phyloP scores from a whole-genome alignment of 169 alveolate species.

The Eimeria praecox region DNA sequence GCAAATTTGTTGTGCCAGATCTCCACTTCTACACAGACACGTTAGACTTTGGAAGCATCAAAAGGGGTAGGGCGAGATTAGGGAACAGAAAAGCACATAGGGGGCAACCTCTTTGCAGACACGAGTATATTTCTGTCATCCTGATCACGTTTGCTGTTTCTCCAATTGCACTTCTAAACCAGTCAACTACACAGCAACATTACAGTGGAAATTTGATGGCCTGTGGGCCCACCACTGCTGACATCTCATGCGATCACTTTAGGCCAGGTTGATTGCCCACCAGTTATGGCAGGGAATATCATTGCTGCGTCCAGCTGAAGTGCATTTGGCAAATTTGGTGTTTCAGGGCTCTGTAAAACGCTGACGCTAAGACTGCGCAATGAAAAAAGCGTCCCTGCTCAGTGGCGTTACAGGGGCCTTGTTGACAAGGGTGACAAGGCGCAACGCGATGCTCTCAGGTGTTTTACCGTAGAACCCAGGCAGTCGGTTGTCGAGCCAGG shows the following conservation, averaged over 20 bases:
- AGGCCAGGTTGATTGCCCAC: neutral
- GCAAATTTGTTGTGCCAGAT: constrained; percentile 95
- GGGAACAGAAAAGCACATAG: neutral
- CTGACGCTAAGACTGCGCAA: constrained; percentile 89
- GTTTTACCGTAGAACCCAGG: constrained; percentile 45
- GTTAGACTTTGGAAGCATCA: constrained; percentile 94
- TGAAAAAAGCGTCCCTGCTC: constrained; percentile 93
- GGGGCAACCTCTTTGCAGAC: neutral
- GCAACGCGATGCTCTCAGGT: constrained; percentile 59
- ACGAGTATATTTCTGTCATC: neutral
- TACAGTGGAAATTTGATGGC: neutral
- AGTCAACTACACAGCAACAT: neutral
- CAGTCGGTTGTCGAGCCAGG: constrained; percentile 68
- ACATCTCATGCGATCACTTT: neutral
- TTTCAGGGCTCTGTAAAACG: constrained; percentile 90
- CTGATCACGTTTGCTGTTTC: neutral
- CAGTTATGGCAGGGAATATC: neutral
- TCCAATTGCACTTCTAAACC: neutral
- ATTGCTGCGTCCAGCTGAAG: neutral
- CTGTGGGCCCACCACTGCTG: neutral
- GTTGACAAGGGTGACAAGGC: constrained; percentile 87
- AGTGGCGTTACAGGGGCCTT: constrained; percentile 91
- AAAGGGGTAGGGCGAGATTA: constrained; percentile 37
- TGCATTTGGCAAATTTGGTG: constrained; percentile 80
- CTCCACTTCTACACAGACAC: constrained; percentile 90